Evolutionary conservation across 2,329 filamentous ascomycete genomes (phyloP), one percentile per base, ranked within the genome.

Genomic region (Zasmidium citrigriseum): DNA sequence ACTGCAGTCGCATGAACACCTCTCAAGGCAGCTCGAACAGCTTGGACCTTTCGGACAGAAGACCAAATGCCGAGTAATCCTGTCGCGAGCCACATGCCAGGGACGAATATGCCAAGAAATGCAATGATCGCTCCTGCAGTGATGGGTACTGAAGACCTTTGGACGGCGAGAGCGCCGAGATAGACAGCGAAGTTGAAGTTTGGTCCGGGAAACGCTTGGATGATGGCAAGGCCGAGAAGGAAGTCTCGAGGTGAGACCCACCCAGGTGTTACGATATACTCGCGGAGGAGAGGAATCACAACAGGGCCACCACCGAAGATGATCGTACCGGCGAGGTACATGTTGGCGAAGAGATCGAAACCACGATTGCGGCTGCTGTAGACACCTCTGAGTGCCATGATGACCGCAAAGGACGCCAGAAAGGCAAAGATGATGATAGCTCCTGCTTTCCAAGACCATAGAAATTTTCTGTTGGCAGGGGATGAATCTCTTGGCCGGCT

Each of bases 201-300:
- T 0, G 85, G 85, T 0, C 85, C 85, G 0, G 89, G 88, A 57
- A 91, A 88, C 0, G 86, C 82, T 71, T 91, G 88, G 18, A 86
- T 87, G 54, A 91, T 80, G 7, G 88, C 89, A 0, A 91, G 82
- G 0, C 88, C 89, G 50, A 91, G 84, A 0, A 91, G 77, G 68
- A 91, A 91, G 68, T 91, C 87, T 3, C 89, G 82, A 0, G 86
- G 78, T 0, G 81, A 83, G 0, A 91, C 88, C 88, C 88, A 91
- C 5, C 86, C 85, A 22, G 87, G 85, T 0, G 81, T 79, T 0
- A 90, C 89, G 34, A 90, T 62, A 52, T 65, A 77, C 11, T 70
- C 66, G 51, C 75, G 74, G 0, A 79, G 69, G 0, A 78, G 69
- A 1, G 76, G 77, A 50, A 80, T 78, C 0, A 79, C 77, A 22